Conservation (phyloP, 257 asterid species). For the Ocimum tenuiflorum region DNA sequence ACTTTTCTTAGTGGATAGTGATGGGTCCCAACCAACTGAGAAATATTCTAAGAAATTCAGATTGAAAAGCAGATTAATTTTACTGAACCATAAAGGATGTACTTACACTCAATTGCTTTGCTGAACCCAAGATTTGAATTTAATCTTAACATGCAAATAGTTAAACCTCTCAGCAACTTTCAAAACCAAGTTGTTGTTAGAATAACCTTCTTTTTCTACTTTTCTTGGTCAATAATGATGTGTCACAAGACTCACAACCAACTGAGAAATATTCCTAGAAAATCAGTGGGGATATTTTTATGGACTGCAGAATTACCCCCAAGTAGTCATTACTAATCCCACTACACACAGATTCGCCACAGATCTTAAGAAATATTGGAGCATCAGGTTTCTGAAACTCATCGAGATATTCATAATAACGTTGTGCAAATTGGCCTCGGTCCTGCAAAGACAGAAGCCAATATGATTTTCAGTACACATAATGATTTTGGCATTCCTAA, state of each 20-base stretch:
- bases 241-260: not conserved
- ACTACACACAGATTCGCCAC: slow-evolving; percentile 83
- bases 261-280: not conserved
- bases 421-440: slow-evolving; percentile 64
- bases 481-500: not conserved
- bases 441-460: slow-evolving; percentile 42
- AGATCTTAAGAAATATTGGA: slow-evolving; percentile 74
- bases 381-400: slow-evolving; percentile 68
- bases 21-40: not conserved
- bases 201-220: not conserved
- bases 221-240: not conserved
- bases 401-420: slow-evolving; percentile 83
- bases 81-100: not conserved
- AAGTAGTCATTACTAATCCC: slow-evolving; percentile 84
- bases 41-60: not conserved
- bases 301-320: slow-evolving; percentile 39
- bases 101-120: not conserved
- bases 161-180: not conserved
- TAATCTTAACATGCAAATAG: not conserved
- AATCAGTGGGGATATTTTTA: not conserved
- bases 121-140: not conserved
- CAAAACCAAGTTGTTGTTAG: not conserved
- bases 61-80: not conserved
- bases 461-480: not conserved
- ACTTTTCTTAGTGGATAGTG: not conserved